These are phyloP conservation scores for Bullera alba DNA, from an alignment of 768 basidiomycete species.

Conservation along the genomic window DNA sequence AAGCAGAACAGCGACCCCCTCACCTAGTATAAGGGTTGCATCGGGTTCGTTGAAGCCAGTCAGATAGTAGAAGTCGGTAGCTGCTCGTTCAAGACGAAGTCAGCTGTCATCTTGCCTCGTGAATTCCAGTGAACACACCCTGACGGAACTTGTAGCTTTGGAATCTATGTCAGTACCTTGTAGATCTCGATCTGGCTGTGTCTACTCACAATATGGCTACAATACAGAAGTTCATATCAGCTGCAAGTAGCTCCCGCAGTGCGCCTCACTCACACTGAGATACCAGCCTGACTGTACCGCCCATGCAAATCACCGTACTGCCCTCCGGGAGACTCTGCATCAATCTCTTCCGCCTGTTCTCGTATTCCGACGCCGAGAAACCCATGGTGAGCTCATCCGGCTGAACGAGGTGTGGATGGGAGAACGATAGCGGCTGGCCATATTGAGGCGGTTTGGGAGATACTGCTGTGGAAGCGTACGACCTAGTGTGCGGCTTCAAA, in stretches of 20 bases:
- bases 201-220: background rate
- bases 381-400: conserved; percentile 73
- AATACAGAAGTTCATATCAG: background rate
- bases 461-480: too few relatives aligned
- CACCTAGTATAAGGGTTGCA: conserved; percentile 76
- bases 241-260: background rate
- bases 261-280: conserved; percentile 59
- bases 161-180: background rate
- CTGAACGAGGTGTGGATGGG: conserved; percentile 74
- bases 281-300: conserved; percentile 56
- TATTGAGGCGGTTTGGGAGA: conserved; percentile 66
- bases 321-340: conserved; percentile 69
- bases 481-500: too few relatives aligned
- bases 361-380: conserved; percentile 70
- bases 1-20: background rate
- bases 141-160: conserved; percentile 90
- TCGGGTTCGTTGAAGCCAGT: conserved; percentile 94
- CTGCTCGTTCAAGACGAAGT: conserved; percentile 8
- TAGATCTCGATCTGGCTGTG: background rate
- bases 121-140: conserved; percentile 36
- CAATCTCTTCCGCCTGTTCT: conserved; percentile 58
- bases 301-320: conserved; percentile 66
- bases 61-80: conserved; percentile 59
- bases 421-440: conserved; percentile 69
- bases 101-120: too few relatives aligned